Conservation (phyloP, 371 early-diverging fungal species). For the Haplosporangium sp. region DNA sequence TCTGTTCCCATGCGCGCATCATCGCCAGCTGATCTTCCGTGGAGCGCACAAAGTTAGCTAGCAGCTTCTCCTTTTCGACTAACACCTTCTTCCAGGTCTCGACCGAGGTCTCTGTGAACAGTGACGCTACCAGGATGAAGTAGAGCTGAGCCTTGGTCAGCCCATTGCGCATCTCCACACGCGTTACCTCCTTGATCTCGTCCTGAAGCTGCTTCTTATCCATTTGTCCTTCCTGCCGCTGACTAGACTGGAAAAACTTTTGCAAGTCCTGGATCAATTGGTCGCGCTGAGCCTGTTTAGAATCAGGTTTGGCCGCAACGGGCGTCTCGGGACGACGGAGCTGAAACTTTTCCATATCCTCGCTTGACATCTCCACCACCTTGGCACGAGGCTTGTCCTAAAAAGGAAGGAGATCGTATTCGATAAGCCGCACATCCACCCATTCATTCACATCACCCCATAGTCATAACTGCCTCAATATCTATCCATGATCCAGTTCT, state of each 20-base stretch:
- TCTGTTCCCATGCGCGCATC: constrained; percentile 74
- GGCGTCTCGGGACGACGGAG: constrained; percentile 55
- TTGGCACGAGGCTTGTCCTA: constrained; percentile 75
- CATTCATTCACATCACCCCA: too few relatives aligned
- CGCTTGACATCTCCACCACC: constrained; percentile 70
- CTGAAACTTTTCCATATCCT: constrained; percentile 69
- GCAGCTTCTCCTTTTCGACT: constrained; percentile 59
- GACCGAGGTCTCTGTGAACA: constrained; percentile 64
- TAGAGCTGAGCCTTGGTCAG: constrained; percentile 75
- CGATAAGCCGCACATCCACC: too few relatives aligned
- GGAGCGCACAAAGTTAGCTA: constrained; percentile 72
- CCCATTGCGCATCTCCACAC: constrained; percentile 81
- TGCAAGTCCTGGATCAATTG: constrained; percentile 48
- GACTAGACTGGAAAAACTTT: constrained; percentile 47
- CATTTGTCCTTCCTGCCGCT: constrained; percentile 16
- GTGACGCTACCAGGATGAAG: constrained; percentile 65
- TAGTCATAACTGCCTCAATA: too few relatives aligned
- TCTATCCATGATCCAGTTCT: not conserved
- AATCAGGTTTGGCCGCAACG: constrained; percentile 46
- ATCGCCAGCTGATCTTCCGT: constrained; percentile 68
- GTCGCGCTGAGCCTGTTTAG: constrained; percentile 54
- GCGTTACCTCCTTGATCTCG: constrained; percentile 80
- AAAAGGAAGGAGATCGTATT: too few relatives aligned
- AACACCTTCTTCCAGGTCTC: constrained; percentile 55
- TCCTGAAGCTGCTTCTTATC: constrained; percentile 54